Base-by-base conservation (phyloP, 2,329 filamentous ascomycete species). In the Elsinoe arachidis region DNA sequence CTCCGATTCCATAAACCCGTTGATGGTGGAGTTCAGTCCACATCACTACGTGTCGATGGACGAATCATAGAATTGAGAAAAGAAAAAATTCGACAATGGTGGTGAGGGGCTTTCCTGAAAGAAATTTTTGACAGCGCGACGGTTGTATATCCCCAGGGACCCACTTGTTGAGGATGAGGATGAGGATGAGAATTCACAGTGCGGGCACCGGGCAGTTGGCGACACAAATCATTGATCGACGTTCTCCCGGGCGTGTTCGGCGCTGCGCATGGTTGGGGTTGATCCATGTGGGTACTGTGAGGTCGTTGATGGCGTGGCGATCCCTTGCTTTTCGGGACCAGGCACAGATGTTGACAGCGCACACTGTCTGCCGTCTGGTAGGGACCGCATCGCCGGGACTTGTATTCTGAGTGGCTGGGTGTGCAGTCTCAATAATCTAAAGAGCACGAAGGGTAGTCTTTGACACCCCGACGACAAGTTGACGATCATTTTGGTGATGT, bases 221-320 rank as follows among this genome's bases (percentile, higher is more conserved):
- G 26, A 35, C 21, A 26, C n/a, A 17, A 33, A 11, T 39, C 49
- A 15, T 39, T 39, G 17, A 53, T 53, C 49, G 49, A 35, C 35
- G 49, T 39, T 35, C n/a, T 53, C 33, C 49, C 15, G 26, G 49
- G 21, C 49, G 19, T 26, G 49, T 53, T 53, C 34, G 49, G 49
- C 49, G 49, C 49, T 53, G 49, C 33, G 49, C 49, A 39, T 53
- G 49, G 49, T 53, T 53, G 49, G 49, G 49, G 49, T 37, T 38
- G 30, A 17, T 15, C 49, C 49, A 53, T 53, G 49, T 53, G 49
- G 49, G 19, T 38, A 37, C 35, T 15, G 26, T 21, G 26, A 46
- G 41, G 41, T 46, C 41, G 41, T 46, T 46, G 41, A 46, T 23
- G 41, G 41, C 21, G 41, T 46, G 41, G 26, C 30, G 26, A 17